phyloP scores from a whole-genome alignment of 1,284 basidiomycete species.

The Ceratobasidium sp. region DNA sequence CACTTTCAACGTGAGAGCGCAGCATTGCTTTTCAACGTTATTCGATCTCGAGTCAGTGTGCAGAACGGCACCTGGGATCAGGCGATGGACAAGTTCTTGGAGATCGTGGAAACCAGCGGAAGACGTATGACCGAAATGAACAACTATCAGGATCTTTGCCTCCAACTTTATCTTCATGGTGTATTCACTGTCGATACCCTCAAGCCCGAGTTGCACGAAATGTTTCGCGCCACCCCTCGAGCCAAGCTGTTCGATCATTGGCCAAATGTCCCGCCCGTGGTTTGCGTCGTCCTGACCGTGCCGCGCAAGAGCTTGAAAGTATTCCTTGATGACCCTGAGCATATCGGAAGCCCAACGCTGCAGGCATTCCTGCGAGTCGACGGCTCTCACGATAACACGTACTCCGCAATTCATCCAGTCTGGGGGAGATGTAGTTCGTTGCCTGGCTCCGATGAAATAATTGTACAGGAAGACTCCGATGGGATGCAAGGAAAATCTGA shows the following conservation, averaged over 20 bases:
- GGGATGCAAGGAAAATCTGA: slow-evolving; percentile 8
- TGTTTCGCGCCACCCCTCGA: not conserved
- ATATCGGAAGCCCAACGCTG: not conserved
- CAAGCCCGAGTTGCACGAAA: not conserved
- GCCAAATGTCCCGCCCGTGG: not conserved
- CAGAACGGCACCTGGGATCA: not conserved
- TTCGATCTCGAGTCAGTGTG: not conserved
- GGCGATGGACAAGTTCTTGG: not conserved
- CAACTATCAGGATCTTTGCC: slow-evolving; percentile 9
- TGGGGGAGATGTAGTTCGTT: not conserved
- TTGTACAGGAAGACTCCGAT: not conserved
- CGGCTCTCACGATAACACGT: not conserved
- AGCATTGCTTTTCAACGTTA: not conserved
- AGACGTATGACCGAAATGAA: not conserved
- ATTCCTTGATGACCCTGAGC: not conserved
- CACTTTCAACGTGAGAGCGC: slow-evolving; percentile 19
- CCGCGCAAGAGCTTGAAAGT: not conserved
- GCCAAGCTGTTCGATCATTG: not conserved
- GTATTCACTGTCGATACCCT: not conserved
- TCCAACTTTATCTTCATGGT: slow-evolving; percentile 7
- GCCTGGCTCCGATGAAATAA: not conserved
- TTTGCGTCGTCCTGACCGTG: slow-evolving; percentile 18
- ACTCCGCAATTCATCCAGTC: not conserved
- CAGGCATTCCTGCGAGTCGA: not conserved
- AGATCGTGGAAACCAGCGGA: not conserved